These are phyloP conservation scores for Neopestalotiopsis clavispora DNA, from an alignment of 2,329 filamentous ascomycete genomes.

Conservation along the genomic window DNA sequence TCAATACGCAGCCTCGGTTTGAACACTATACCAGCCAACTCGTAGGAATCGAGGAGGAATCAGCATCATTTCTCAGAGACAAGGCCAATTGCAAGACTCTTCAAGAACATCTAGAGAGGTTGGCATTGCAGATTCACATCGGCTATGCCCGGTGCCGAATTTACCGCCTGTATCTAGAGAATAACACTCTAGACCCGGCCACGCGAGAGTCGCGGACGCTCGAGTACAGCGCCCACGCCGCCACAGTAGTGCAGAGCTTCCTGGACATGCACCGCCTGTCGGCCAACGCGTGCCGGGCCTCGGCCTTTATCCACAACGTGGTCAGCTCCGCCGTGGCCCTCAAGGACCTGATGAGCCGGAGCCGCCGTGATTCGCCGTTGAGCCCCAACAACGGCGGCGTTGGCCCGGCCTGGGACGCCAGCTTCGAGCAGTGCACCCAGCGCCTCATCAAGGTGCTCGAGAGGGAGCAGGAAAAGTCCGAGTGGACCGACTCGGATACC, in stretches of 20 bases:
- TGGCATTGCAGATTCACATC: constrained; percentile 8
- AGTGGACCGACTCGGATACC: constrained; percentile 13
- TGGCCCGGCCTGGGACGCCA: constrained; percentile 4
- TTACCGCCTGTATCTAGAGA: constrained; percentile 10
- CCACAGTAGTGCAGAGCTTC: constrained; percentile 11
- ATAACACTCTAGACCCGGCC: neutral
- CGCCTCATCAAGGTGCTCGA: constrained; percentile 4
- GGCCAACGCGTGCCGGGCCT: constrained; percentile 6
- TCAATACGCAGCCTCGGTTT: constrained; percentile 4
- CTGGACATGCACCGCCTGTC: constrained; percentile 13
- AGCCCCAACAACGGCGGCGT: neutral
- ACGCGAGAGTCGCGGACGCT: neutral
- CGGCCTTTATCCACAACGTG: constrained; percentile 13
- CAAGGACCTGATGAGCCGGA: constrained; percentile 7
- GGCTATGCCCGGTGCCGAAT: constrained; percentile 7
- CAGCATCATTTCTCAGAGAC: constrained; percentile 10
- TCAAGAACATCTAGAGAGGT: constrained; percentile 6
- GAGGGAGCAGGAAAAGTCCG: constrained; percentile 13
- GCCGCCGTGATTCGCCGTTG: neutral
- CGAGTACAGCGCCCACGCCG: constrained; percentile 12
- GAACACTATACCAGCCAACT: neutral
- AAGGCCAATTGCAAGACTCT: constrained; percentile 5
- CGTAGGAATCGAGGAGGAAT: neutral
- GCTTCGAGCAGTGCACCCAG: constrained; percentile 11
- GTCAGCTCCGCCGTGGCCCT: constrained; percentile 12